phyloP scores from a whole-genome alignment of 768 basidiomycete species.

The Hygrophorus pudorinus region DNA sequence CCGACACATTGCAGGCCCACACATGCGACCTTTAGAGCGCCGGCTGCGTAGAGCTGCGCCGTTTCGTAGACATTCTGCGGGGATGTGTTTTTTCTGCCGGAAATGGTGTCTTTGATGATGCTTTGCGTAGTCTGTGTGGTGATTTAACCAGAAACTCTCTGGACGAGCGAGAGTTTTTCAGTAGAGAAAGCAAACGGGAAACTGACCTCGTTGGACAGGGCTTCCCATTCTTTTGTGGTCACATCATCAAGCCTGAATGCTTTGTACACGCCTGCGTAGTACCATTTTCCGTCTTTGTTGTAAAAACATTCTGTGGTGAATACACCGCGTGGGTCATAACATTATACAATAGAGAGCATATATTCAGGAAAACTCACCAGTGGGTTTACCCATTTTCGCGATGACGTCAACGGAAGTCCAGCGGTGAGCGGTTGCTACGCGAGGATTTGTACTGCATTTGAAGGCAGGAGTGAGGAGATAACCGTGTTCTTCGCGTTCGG shows the following conservation, averaged over 20 bases:
- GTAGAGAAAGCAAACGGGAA: neutral
- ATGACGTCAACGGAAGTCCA: constrained; percentile 61
- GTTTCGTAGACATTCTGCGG: constrained; percentile 74
- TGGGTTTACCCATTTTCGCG: constrained; percentile 47
- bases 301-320: constrained; percentile 60
- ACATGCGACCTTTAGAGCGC: constrained; percentile 66
- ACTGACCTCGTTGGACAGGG: constrained; percentile 52
- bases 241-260: constrained; percentile 58
- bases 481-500: constrained; percentile 75
- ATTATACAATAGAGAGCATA: too few species aligned
- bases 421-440: constrained; percentile 64
- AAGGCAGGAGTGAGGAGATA: constrained; percentile 65
- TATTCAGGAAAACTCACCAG: constrained; percentile 30
- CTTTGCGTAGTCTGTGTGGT: constrained; percentile 46
- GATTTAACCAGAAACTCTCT: neutral
- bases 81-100: constrained; percentile 62
- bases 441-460: constrained; percentile 74
- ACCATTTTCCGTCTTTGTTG: constrained; percentile 73
- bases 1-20: constrained; percentile 69
- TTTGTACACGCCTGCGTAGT: constrained; percentile 74
- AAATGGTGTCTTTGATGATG: constrained; percentile 63
- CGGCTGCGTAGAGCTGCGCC: constrained; percentile 59
- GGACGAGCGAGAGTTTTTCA: constrained; percentile 5
- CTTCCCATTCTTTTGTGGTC: constrained; percentile 58
- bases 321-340: too few species aligned